These are phyloP conservation scores for Kodamaea plutei DNA, from an alignment of 1,139 yeast species.

Conservation along the genomic window DNA sequence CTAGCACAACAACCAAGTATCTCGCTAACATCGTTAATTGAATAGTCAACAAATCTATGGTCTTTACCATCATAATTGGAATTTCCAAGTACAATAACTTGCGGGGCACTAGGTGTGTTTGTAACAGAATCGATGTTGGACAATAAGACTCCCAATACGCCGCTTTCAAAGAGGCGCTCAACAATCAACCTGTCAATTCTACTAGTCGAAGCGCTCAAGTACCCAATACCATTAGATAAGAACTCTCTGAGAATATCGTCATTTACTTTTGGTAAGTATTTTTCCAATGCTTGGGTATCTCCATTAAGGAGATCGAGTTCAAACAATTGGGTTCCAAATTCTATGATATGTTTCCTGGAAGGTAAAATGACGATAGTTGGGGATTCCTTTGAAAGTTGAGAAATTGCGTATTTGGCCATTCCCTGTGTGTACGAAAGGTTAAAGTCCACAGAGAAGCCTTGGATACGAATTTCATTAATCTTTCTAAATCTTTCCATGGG, in stretches of 20 bases:
- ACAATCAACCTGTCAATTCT: constrained; percentile 50
- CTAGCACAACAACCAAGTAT: constrained; percentile 63
- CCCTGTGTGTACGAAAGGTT: constrained; percentile 44
- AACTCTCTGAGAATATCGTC: constrained; percentile 47
- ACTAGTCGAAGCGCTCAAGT: constrained; percentile 58
- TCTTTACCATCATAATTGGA: constrained; percentile 70
- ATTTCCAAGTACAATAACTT: constrained; percentile 68
- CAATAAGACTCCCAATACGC: constrained; percentile 50
- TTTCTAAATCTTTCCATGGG: constrained; percentile 57
- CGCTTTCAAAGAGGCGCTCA: constrained; percentile 46
- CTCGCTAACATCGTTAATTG: constrained; percentile 61
- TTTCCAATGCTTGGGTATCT: constrained; percentile 32
- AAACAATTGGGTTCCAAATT: constrained; percentile 4
- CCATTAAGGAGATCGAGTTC: constrained; percentile 16
- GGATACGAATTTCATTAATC: constrained; percentile 56
- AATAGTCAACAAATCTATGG: constrained; percentile 64
- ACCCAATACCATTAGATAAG: constrained; percentile 65
- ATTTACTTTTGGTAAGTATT: constrained; percentile 38
- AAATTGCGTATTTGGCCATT: constrained; percentile 31
- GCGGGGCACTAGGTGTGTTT: constrained; percentile 47
- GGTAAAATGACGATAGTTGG: constrained; percentile 2
- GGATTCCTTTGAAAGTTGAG: neutral
- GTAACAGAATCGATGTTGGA: constrained; percentile 55
- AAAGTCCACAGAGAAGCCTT: constrained; percentile 37
- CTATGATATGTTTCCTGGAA: constrained; percentile 4